Evolutionary conservation across 768 basidiomycete genomes (phyloP).

Genomic region (Russula earlei): DNA sequence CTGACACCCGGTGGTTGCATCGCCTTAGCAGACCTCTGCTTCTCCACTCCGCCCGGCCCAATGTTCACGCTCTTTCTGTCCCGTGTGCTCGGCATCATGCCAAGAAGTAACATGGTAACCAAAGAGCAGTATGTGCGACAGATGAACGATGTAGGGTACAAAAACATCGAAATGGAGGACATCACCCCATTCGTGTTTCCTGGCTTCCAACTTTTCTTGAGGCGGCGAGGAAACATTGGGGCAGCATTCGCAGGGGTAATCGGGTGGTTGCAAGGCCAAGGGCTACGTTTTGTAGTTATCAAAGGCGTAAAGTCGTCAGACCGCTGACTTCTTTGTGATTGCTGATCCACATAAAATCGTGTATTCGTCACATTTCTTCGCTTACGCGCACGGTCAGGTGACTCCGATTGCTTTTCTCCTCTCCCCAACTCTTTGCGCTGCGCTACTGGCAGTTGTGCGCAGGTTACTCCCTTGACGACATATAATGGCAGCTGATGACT

Average conservation of each 20-base stretch:
- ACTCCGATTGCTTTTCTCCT: too few species aligned
- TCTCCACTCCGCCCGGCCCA: slow-evolving; percentile 24
- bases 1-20: slow-evolving; percentile 43
- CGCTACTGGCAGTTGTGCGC: too few species aligned
- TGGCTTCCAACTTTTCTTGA: slow-evolving; percentile 43
- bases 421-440: too few species aligned
- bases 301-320: slow-evolving; percentile 15
- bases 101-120: slow-evolving; percentile 40
- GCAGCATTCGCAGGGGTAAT: slow-evolving; percentile 34
- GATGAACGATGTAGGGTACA: slow-evolving; percentile 43
- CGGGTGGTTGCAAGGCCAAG: slow-evolving; percentile 29
- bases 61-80: slow-evolving; percentile 27
- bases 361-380: too few species aligned
- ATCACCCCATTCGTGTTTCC: slow-evolving; percentile 51
- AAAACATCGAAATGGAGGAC: slow-evolving; percentile 45
- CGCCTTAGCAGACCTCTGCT: slow-evolving; percentile 55
- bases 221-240: slow-evolving; percentile 35
- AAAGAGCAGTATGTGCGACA: slow-evolving; percentile 34
- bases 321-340: background rate
- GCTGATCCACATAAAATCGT: too few species aligned
- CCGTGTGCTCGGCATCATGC: slow-evolving; percentile 31
- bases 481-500: slow-evolving; percentile 46
- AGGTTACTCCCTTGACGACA: background rate
- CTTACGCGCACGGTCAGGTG: background rate
- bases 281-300: slow-evolving; percentile 44